phyloP scores from a whole-genome alignment of 2,329 filamentous ascomycete genomes.

The Bimuria novae-zelandiae region DNA sequence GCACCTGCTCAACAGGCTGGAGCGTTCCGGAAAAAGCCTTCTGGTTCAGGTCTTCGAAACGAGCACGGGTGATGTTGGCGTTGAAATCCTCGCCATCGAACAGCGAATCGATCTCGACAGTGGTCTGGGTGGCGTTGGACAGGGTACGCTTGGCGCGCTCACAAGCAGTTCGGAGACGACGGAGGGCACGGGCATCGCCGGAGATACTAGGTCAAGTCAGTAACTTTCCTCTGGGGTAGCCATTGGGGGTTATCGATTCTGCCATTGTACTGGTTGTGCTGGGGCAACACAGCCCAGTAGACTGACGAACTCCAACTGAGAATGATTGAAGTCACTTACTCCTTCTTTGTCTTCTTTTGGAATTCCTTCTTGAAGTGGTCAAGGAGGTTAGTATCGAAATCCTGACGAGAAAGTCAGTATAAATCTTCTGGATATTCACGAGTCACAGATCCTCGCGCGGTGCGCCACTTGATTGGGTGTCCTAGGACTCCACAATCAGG shows the following conservation, averaged over 20 bases:
- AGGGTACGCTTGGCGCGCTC: conserved; percentile 99
- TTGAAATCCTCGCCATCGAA: conserved; percentile 99
- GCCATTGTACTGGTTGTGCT: neutral
- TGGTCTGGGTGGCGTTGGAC: conserved; percentile 95
- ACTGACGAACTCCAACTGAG: neutral
- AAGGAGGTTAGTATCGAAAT: conserved; percentile 95
- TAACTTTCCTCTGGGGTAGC: neutral
- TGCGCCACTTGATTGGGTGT: too few species aligned
- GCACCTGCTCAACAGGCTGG: conserved; percentile 92
- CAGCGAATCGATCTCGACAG: conserved; percentile 97
- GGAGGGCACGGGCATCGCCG: conserved; percentile 86
- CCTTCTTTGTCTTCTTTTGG: conserved; percentile 66
- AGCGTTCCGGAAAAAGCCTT: conserved; percentile 93
- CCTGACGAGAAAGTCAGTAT: conserved; percentile 67
- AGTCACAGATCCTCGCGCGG: too few species aligned
- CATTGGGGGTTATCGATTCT: neutral
- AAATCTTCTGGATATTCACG: too few species aligned
- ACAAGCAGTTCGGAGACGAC: conserved; percentile 95
- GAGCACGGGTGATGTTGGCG: conserved; percentile 94
- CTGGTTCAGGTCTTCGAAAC: conserved; percentile 98
- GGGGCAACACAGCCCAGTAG: neutral
- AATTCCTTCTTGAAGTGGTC: conserved; percentile 98
- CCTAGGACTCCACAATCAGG: too few species aligned
- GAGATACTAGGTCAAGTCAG: conserved; percentile 57
- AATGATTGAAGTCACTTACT: neutral